These are phyloP conservation scores for Rhizopogon vesiculosus DNA, from an alignment of 768 basidiomycete species.

Conservation along the genomic window DNA sequence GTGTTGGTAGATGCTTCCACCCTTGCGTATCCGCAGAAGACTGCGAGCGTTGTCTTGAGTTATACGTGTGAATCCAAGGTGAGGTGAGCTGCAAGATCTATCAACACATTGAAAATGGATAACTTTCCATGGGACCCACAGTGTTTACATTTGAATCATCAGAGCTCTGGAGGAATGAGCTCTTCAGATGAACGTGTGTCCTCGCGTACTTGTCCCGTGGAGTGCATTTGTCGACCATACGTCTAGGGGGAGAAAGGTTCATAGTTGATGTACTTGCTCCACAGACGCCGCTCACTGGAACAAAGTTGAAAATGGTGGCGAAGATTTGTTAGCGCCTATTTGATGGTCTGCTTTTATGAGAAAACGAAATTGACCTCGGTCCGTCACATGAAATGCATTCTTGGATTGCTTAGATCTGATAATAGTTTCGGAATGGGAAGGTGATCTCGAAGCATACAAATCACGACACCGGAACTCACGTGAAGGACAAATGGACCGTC, in stretches of 20 bases:
- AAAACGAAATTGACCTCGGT: constrained; percentile 7
- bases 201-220: constrained; percentile 29
- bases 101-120: background rate
- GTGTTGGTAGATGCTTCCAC: constrained; percentile 27
- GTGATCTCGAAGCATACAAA: constrained; percentile 20
- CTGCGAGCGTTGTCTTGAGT: constrained; percentile 25
- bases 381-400: constrained; percentile 4
- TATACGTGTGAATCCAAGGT: constrained; percentile 5
- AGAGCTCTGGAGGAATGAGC: constrained; percentile 19
- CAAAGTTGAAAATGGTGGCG: background rate
- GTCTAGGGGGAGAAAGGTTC: constrained; percentile 20
- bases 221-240: constrained; percentile 29
- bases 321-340: background rate
- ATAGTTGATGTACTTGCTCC: background rate
- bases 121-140: constrained; percentile 8
- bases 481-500: background rate
- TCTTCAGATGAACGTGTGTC: constrained; percentile 24
- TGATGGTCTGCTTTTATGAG: constrained; percentile 14
- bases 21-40: constrained; percentile 29
- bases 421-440: constrained; percentile 8
- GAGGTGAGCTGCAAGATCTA: constrained; percentile 12
- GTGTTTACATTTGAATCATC: constrained; percentile 21
- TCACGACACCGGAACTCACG: constrained; percentile 10
- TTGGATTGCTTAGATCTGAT: constrained; percentile 7
- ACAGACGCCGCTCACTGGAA: background rate